Evolutionary conservation across 2,329 filamentous ascomycete species (phyloP).

Genomic region (Juglanconis oblonga): DNA sequence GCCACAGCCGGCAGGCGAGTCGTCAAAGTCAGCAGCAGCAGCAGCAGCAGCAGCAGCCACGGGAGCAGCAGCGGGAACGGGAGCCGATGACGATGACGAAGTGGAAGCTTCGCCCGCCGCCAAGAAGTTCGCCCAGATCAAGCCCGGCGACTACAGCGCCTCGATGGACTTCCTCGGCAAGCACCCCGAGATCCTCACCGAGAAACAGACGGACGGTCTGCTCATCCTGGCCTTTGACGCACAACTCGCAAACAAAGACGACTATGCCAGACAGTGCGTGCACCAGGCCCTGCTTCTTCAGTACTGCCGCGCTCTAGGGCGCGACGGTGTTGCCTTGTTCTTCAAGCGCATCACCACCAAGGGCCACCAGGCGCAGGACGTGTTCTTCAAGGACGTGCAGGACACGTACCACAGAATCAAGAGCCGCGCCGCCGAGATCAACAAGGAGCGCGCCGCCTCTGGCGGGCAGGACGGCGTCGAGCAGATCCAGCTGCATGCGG

Average conservation of each 20-base stretch:
- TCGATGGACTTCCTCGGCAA: slow-evolving; percentile 74
- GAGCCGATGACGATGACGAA: slow-evolving; percentile 65
- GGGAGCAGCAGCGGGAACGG: no score
- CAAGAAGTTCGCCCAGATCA: slow-evolving; percentile 79
- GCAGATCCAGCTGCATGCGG: slow-evolving; percentile 95
- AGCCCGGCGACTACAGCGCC: slow-evolving; percentile 67
- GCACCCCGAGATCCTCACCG: slow-evolving; percentile 74
- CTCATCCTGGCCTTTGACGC: slow-evolving; percentile 89
- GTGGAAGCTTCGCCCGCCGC: slow-evolving; percentile 74
- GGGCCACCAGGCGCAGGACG: slow-evolving; percentile 83
- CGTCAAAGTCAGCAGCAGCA: slow-evolving; percentile 27
- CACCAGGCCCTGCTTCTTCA: slow-evolving; percentile 91
- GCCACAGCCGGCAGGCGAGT: slow-evolving; percentile 22
- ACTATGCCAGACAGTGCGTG: slow-evolving; percentile 81
- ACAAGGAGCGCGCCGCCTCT: slow-evolving; percentile 42
- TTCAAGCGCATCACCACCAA: slow-evolving; percentile 93
- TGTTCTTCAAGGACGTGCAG: slow-evolving; percentile 92
- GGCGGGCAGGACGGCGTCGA: slow-evolving; percentile 63
- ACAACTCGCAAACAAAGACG: slow-evolving; percentile 71
- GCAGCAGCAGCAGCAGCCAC: slow-evolving; percentile 28
- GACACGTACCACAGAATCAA: slow-evolving; percentile 82
- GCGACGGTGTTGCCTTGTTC: slow-evolving; percentile 85
- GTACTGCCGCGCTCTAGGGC: slow-evolving; percentile 87
- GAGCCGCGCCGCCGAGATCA: slow-evolving; percentile 70
- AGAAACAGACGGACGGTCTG: slow-evolving; percentile 86